Evolutionary conservation across 2,329 filamentous ascomycete genomes (phyloP), one percentile per base, ranked within the genome.

Genomic region (Orbilia ellipsospora): DNA sequence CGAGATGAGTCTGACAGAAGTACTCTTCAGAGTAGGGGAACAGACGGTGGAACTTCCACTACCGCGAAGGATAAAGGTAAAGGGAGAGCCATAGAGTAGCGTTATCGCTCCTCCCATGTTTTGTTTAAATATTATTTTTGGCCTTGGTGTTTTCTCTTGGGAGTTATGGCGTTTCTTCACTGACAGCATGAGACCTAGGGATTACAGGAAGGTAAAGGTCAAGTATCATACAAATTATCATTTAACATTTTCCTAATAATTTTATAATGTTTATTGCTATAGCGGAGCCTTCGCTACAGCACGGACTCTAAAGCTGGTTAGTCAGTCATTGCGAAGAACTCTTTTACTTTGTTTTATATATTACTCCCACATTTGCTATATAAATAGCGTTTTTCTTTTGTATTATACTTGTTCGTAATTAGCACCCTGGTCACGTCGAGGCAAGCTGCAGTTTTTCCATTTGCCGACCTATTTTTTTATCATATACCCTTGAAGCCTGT

Each of bases 211-310:
- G 67, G 54, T 65, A 44, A 72, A 65, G 60, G 60, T 72, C 44
- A 44, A 20, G 5, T n/a, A 63, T 44, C 16, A 48, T 20, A 44
- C 40, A 57, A 40, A 36, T 26, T 12, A 36, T n/a, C n/a, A 4
- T 5, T 52, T 51, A 13, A 45, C 16, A 59, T 54, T 72, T 65
- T 52, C 23, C 10, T 64, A 72, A 20, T 72, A 64, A 72, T 65
- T 72, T 72, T 55, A 52, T 70, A 70, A 70, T 70, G 42, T 72
- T 65, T 64, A 59, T 57, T 65, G 40, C 20, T 57, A 50, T 69
- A 18, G 55, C 31, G 26, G 12, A 15, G 26, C 23, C 40, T 7
- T 23, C 10, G 6, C 12, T 4, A 31, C n/a, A 42, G 16, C 48
- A 12, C 12, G 48, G 10, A 18, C 2, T 2, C 1, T 23, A 7